Evolutionary conservation across 176 grass and related monocot species (phyloP).

Genomic region (Bolboschoenus planiculmis): DNA sequence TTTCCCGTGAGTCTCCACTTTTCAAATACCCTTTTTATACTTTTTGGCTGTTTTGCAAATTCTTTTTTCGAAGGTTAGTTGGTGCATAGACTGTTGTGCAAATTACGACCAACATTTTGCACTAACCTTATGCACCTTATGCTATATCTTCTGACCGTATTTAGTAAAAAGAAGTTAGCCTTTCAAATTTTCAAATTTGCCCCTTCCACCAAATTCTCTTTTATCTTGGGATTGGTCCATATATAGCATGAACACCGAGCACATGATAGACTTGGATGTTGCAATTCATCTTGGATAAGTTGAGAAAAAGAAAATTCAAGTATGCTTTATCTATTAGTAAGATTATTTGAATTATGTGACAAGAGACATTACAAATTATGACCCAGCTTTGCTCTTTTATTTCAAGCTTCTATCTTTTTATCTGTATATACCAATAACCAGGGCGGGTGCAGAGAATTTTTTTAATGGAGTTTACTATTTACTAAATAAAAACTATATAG

Average conservation of each 20-base stretch:
- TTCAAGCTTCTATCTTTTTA: not conserved
- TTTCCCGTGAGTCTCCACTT: slow-evolving; percentile 63
- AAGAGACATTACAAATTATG: not conserved
- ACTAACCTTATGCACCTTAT: not conserved
- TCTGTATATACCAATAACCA: not conserved
- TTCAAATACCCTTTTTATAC: not conserved
- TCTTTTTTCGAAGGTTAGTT: not conserved
- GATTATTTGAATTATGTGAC: not conserved
- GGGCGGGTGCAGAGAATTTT: too few species aligned
- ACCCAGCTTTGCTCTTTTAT: not conserved
- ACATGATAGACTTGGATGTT: not conserved
- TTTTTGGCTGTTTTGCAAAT: not conserved
- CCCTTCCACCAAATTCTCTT: not conserved
- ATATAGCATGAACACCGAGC: not conserved
- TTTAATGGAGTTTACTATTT: too few species aligned
- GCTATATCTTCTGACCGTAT: not conserved
- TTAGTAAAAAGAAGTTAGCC: too few species aligned
- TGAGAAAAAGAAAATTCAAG: not conserved
- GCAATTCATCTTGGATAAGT: not conserved
- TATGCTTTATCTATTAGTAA: not conserved
- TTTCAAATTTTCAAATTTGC: not conserved
- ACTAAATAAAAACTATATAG: too few species aligned
- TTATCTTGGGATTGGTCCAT: not conserved
- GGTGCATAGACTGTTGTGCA: not conserved
- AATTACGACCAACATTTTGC: not conserved